Evolutionary conservation across 441 rosid species (phyloP), one percentile per base, ranked within the genome.

Genomic region (Geranium incanum): DNA sequence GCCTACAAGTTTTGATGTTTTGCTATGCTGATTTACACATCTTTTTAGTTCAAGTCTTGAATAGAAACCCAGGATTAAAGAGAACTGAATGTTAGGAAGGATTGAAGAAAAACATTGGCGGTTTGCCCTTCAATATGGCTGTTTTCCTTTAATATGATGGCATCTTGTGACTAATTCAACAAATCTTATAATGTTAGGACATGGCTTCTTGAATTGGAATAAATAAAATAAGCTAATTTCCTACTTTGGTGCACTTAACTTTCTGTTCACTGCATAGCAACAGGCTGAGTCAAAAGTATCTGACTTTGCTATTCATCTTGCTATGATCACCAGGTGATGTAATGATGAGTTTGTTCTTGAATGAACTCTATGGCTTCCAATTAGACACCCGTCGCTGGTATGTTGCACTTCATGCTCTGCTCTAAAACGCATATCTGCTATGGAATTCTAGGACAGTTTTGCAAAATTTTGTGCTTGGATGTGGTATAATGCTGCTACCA

Each of bases 331-430:
- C 89, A 94, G 99, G 97, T 75, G 99, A 94, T 82, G 87, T 83
- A 21, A 86, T 94, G 87, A 88, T 94, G 95, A 94, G 97, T 87
- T 84, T 92, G 77, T 92, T 94, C 88, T 83, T 92, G 80, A 89
- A 94, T 59, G 99, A 94, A 82, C 95, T 94, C 68, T 92, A 94
- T 82, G 97, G 99, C 72, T 92, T 94, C 84, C 99, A 94, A 76
- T 77, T 94, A 82, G 99, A 94, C 85, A 94, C 88, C 81, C 84
- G 81, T 66, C 95, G 97, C 69, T 94, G 99, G 99, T 94, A 86
- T 78, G 84, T 71, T 36, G 57, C 18, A 13, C 48, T 63, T 33
- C 43, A 21, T 48, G 6, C 65, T 37, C 28, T 37, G 12, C 67
- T 73, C 12, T 23, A 38, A 6, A 71, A 28, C 59, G 45, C 52